A percentile compares a stretch with the other conserved stretches of the same genome.
Evolutionary conservation across 2,329 filamentous ascomycete genomes (phyloP).

Genomic region (Epichloe brachyelytri): DNA sequence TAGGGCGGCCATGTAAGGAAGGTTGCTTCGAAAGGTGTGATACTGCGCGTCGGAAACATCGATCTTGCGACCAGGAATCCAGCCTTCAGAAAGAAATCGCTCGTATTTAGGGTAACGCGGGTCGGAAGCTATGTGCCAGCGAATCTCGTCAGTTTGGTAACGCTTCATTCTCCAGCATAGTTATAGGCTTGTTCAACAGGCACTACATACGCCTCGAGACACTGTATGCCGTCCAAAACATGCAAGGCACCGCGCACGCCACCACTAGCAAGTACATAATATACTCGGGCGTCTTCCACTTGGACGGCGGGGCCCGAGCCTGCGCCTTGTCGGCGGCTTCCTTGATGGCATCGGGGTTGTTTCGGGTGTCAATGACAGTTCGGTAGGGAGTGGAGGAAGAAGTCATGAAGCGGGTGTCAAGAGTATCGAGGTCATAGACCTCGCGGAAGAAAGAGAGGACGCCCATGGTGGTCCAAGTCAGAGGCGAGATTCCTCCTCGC

Average conservation of each 20-base stretch:
- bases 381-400: conserved; percentile 57
- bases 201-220: conserved; percentile 61
- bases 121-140: conserved; percentile 50
- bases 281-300: conserved; percentile 83
- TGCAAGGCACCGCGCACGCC: conserved; percentile 54
- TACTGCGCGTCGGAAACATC: conserved; percentile 90
- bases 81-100: conserved; percentile 61
- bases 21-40: conserved; percentile 67
- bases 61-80: conserved; percentile 86
- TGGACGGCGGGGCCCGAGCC: conserved; percentile 43
- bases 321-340: conserved; percentile 24
- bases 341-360: conserved; percentile 25
- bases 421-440: conserved; percentile 52
- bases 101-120: conserved; percentile 68
- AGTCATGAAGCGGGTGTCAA: conserved; percentile 52
- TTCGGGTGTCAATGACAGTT: conserved; percentile 38
- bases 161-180: too few species aligned
- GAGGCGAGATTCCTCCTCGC: not conserved
- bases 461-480: conserved; percentile 24
- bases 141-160: not conserved
- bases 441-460: conserved; percentile 29
- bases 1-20: conserved; percentile 66
- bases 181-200: too few species aligned
- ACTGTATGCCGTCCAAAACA: conserved; percentile 83
- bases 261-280: conserved; percentile 66